Percentiles rank a stretch among this genome's conserved stretches.
These are phyloP conservation scores for Warburgia ugandensis DNA, from an alignment of 164 flowering plant species.

Conservation along the genomic window DNA sequence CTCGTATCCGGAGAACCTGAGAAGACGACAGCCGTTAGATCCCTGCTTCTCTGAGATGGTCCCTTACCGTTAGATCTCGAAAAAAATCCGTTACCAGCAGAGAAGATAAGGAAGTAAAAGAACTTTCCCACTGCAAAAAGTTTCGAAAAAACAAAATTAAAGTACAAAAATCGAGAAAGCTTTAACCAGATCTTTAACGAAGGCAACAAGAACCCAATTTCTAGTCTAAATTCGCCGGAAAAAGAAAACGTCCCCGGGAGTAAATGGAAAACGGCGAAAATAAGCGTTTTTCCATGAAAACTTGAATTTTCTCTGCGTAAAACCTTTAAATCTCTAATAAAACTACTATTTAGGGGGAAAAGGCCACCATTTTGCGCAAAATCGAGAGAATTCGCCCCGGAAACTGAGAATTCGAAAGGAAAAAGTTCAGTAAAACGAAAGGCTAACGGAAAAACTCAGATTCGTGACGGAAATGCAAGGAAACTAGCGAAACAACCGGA, in stretches of 20 bases:
- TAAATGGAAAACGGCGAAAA: too few relatives aligned
- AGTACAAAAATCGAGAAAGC: neutral
- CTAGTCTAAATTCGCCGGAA: neutral
- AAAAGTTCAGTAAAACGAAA: too few relatives aligned
- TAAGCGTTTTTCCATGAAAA: neutral
- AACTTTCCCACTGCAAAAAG: neutral
- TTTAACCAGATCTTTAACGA: neutral
- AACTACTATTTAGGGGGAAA: neutral
- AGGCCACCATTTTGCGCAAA: neutral
- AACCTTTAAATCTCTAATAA: neutral
- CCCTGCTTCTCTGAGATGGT: neutral
- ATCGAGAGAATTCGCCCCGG: too few relatives aligned
- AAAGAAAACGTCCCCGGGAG: too few relatives aligned
- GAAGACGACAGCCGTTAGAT: conserved; percentile 24
- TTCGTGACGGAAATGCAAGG: too few relatives aligned
- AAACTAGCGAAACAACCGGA: neutral
- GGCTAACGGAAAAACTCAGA: too few relatives aligned
- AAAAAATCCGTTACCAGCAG: neutral
- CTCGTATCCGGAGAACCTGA: conserved; percentile 5
- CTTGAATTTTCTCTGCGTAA: neutral
- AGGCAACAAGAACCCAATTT: too few relatives aligned
- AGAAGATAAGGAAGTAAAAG: neutral
- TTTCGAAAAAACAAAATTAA: neutral
- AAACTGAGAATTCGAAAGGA: too few relatives aligned
- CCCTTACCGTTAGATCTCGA: conserved; percentile 20